These are phyloP conservation scores for Platismatia glauca DNA, from an alignment of 495 filamentous ascomycete genomes.

Conservation along the genomic window DNA sequence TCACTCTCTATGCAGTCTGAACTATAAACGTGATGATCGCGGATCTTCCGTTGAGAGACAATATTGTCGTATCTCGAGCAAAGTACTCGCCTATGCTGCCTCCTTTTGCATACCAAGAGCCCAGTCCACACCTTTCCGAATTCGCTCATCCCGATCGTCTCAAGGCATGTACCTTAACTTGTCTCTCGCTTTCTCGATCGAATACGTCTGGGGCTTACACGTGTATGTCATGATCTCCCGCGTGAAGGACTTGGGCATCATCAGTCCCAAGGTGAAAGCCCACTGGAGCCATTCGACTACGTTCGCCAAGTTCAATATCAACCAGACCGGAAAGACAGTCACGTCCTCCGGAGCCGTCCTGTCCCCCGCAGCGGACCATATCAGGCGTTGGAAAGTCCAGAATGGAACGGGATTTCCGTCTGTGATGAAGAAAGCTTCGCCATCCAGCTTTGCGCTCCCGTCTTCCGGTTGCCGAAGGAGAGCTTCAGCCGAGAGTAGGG, in stretches of 20 bases:
- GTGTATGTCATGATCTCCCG: conserved; percentile 61
- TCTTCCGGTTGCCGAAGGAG: conserved; percentile 47
- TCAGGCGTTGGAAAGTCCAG: conserved; percentile 64
- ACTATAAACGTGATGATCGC: not conserved
- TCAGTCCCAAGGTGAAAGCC: not conserved
- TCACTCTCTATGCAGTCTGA: no score
- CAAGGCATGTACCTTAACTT: conserved; percentile 58
- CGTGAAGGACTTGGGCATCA: conserved; percentile 46
- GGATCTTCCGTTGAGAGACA: not conserved
- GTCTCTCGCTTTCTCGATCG: conserved; percentile 60
- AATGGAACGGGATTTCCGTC: conserved; percentile 72
- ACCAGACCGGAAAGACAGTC: not conserved
- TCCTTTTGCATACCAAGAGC: not conserved
- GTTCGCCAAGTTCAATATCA: not conserved
- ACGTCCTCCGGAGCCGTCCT: conserved; percentile 20
- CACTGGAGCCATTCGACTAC: not conserved
- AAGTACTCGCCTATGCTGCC: not conserved
- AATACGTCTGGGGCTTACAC: conserved; percentile 4
- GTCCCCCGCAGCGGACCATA: conserved; percentile 62
- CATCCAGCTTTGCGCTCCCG: conserved; percentile 53
- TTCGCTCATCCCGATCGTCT: conserved; percentile 52
- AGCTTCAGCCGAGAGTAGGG: conserved; percentile 57
- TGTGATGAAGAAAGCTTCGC: conserved; percentile 57
- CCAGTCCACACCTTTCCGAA: conserved; percentile 49
- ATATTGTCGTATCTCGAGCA: not conserved